These are phyloP conservation scores for Cudoniella acicularis DNA, from an alignment of 495 filamentous ascomycete species.

Conservation along the genomic window DNA sequence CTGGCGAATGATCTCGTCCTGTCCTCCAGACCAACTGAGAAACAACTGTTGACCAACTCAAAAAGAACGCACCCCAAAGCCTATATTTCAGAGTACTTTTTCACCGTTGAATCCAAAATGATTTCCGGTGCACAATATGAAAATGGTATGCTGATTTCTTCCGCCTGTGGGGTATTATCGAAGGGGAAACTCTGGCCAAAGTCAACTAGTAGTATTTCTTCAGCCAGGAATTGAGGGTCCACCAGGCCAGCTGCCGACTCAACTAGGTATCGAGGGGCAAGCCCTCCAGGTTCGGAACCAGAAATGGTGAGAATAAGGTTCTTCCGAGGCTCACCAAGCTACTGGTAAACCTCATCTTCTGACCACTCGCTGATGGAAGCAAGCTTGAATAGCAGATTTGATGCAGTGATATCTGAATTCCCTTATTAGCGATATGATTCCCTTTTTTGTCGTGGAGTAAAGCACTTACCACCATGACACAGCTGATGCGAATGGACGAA, in stretches of 20 bases:
- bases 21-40: neutral
- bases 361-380: slow-evolving; percentile 2
- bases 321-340: neutral
- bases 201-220: slow-evolving; percentile 2
- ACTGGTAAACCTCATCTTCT: slow-evolving; percentile 1
- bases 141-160: neutral
- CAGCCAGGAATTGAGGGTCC: neutral
- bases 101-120: slow-evolving; percentile 3
- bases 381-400: neutral
- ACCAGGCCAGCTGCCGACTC: neutral
- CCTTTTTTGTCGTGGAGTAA: neutral
- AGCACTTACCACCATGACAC: slow-evolving; percentile 2
- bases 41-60: neutral
- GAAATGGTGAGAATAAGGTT: neutral
- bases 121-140: slow-evolving; percentile 3
- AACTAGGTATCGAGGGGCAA: slow-evolving; percentile 1
- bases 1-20: neutral
- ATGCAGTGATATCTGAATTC: slow-evolving; percentile 3
- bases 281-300: neutral
- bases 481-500: slow-evolving; percentile 8
- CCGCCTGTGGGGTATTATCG: neutral
- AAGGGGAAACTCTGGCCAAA: neutral
- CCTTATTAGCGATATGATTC: neutral
- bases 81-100: neutral
- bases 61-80: slow-evolving; percentile 1